Evolutionary conservation across 805 yeast genomes (phyloP), one percentile per base, ranked within the genome.

Genomic region (Brettanomyces nanus): DNA sequence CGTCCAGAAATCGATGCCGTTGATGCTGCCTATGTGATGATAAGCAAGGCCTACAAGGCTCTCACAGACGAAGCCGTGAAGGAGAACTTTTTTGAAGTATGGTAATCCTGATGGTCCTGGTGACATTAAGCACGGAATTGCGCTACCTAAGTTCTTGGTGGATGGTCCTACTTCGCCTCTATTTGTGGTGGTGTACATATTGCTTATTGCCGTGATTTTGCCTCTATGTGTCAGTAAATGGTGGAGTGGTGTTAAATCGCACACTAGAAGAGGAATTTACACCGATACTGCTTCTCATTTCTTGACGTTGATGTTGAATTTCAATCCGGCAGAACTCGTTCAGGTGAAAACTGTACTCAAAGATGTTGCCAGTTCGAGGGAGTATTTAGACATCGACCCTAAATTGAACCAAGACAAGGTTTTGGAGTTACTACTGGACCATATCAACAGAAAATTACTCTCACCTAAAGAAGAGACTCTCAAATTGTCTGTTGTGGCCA

Each of bases 21-120:
- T 59, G 97, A 90, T 61, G 77, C 80, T 39, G 73, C 73, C 30
- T 92, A 75, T 59, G 90, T 89, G 28, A 69, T 75, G 48, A 83
- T 92, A 51, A 80, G 85, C 42, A 84, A 85, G 61, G 99, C 99
- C 19, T 87, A 94, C 63, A 84, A 87, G 61, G 85, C 98, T 0
- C 72, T 92, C 46, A 94, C 98, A 11, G 97, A 92, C 61, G 96
- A 85, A 48, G 71, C 68, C 9, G 77, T 85, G 3, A 82, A 77
- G 51, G 85, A 84, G 49, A 92, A 92, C 57, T 87, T 74, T n/a
- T 58, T 65, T 80, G 51, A 79, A 75, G 49, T 92, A 81, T 53
- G 99, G 99, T 35, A 95, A 94, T 57, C 99, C 99, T 4, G 99
- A 92, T 64, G 98, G 98, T 31, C 95, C 95, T 30, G 95, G 85